Conservation (phyloP, 2,329 filamentous ascomycete species). For the Tolypocladium pustulatum region DNA sequence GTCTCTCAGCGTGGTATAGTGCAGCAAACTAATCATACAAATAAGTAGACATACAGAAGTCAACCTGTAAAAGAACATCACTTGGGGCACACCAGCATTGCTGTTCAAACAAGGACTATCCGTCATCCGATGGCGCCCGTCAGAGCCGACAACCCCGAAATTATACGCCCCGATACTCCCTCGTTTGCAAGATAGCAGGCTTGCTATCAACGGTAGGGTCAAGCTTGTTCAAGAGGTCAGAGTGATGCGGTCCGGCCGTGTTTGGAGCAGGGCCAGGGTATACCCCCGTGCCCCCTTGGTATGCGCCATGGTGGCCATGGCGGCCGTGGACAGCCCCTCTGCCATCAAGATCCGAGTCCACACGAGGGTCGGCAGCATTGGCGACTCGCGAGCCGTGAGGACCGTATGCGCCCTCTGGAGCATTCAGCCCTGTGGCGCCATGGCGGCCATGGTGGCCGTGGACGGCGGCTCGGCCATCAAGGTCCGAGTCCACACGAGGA, state of each 20-base stretch:
- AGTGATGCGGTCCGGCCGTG: constrained; percentile 7
- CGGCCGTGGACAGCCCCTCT: background rate
- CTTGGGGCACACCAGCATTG: background rate
- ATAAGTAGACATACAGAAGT: background rate
- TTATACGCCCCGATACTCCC: background rate
- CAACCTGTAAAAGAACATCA: too few relatives aligned
- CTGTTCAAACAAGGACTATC: background rate
- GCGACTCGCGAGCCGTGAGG: background rate
- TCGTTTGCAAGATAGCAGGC: constrained; percentile 7
- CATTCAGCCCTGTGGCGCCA: background rate
- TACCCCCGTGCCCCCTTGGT: background rate
- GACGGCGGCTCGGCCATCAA: background rate
- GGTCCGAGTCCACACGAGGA: background rate
- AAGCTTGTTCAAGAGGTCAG: constrained; percentile 7
- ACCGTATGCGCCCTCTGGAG: constrained; percentile 4
- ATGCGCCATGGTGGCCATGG: background rate
- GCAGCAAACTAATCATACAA: background rate
- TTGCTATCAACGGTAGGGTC: constrained; percentile 6
- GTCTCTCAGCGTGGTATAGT: background rate
- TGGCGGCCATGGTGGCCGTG: background rate
- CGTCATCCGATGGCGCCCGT: background rate
- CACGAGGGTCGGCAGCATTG: background rate
- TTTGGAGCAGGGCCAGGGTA: constrained; percentile 3
- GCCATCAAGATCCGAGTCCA: background rate
- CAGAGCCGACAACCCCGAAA: background rate